Base-by-base conservation (phyloP, 306 rosid genomes). In the Cucumis melo region DNA sequence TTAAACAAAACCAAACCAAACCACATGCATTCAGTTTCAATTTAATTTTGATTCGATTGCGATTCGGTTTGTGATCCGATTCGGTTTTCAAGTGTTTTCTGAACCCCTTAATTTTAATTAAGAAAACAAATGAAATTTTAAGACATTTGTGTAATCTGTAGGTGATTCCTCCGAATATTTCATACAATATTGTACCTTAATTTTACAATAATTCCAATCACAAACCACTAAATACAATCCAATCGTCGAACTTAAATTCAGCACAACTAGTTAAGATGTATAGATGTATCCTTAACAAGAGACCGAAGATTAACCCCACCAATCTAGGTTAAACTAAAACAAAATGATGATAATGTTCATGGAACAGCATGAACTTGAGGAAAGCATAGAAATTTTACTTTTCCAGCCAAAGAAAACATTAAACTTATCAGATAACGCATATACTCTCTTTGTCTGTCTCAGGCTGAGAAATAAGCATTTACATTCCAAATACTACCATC, bases 381-480 rank as follows among this genome's bases (percentile, higher is more conserved):
- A 64, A 21, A 38, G 36, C 75, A 66, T 68, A 42, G 56, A 44
- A 68, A 68, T n/a, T 68, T 41, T 8, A 44, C n/a, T 68, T 32
- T 32, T 68, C 57, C 75, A 68, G 76, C 59, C 41, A 24, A 14
- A 14, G 46, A 29, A 64, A 34, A 65, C 20, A 53, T 51, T 24
- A 57, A 23, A 27, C 19, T 32, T 4, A 62, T 51, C 74, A 6
- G 56, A 50, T 38, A 78, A 65, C 66, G 58, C 41, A 20, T 66
- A 66, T 78, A 57, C 50, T 20, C 46, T 39, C 20, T 48, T 7
- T 29, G 41, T 36, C 34, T n/a, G 54, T 54, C 75, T 21, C 55
- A 46, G 38, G 80, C 42, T 27, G 50, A 64, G 70, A 65, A 50
- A 36, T 39, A 50, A 76, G 73, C 80, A 77, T 62, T 77, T 77